A percentile compares a stretch with the other conserved stretches of the same genome.
Conservation (phyloP, 306 rosid species). For the Quillaja saponaria region DNA sequence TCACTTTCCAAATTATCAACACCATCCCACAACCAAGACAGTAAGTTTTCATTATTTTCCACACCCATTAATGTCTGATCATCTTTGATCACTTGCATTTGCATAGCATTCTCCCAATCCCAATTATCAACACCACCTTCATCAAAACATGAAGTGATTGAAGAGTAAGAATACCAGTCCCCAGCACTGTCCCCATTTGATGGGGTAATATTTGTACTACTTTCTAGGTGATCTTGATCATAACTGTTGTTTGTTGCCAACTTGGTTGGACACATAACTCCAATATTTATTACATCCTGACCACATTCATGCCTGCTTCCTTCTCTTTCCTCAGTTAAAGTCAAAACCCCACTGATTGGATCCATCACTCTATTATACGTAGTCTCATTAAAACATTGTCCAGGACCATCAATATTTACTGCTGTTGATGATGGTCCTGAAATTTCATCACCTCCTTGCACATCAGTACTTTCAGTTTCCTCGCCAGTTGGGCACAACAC, state of each 20-base stretch:
- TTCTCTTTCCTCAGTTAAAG: slow-evolving; percentile 44
- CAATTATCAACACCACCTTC: slow-evolving; percentile 19
- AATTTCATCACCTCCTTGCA: background rate
- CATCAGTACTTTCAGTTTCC: no score
- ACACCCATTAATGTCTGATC: background rate
- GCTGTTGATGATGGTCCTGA: slow-evolving; percentile 22
- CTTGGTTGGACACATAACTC: background rate
- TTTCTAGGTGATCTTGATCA: slow-evolving; percentile 18
- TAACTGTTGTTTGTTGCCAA: background rate
- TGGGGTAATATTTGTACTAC: slow-evolving; percentile 1
- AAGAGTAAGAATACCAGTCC: slow-evolving; percentile 29
- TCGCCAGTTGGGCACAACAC: slow-evolving; percentile 3
- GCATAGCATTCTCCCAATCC: slow-evolving; percentile 48
- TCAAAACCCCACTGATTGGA: slow-evolving; percentile 35
- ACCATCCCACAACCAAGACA: slow-evolving; percentile 42
- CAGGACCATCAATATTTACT: slow-evolving; percentile 23
- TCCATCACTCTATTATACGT: slow-evolving; percentile 31
- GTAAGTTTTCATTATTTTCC: slow-evolving; percentile 29
- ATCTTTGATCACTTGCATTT: slow-evolving; percentile 12
- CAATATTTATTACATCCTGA: background rate
- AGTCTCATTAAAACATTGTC: slow-evolving; percentile 33
- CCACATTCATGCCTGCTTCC: background rate
- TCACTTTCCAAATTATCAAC: slow-evolving; percentile 38
- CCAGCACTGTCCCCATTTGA: slow-evolving; percentile 24
- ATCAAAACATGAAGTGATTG: slow-evolving; percentile 13